Conservation (phyloP, 2,329 filamentous ascomycete genomes). For the Microdochium trichocladiopsis region DNA sequence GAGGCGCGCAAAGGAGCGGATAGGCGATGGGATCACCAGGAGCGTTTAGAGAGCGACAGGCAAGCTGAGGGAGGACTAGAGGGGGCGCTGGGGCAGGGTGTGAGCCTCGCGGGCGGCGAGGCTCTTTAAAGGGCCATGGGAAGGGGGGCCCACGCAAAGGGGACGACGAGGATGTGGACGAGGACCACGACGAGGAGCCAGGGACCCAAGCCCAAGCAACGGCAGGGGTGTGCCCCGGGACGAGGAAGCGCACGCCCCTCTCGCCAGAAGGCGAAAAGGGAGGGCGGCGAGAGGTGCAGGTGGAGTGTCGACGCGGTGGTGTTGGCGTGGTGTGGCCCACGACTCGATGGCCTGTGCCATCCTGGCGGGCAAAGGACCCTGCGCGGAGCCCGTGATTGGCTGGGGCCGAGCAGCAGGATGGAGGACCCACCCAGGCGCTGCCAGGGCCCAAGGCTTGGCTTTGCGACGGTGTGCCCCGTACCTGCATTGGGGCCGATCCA, state of each 20-base stretch:
- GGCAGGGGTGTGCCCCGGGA: not conserved
- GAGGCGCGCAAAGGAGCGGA: not conserved
- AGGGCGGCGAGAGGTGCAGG: too few relatives aligned
- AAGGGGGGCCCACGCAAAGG: not conserved
- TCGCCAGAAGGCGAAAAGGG: not conserved
- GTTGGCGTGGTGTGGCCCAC: too few relatives aligned
- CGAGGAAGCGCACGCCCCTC: not conserved
- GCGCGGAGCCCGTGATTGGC: not conserved
- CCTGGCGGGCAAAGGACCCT: not conserved
- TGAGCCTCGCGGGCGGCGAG: not conserved
- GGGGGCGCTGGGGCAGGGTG: not conserved
- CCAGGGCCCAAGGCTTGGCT: slow-evolving; percentile 1
- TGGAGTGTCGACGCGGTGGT: too few relatives aligned
- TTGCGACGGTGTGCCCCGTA: not conserved
- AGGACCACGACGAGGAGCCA: too few relatives aligned
- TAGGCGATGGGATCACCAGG: not conserved
- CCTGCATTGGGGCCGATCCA: not conserved
- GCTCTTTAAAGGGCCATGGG: not conserved
- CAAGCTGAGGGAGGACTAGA: not conserved
- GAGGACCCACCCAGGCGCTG: not conserved
- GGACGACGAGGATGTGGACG: not conserved
- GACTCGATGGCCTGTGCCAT: not conserved
- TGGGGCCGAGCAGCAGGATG: not conserved
- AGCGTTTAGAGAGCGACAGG: not conserved
- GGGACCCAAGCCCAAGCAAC: too few relatives aligned